A percentile compares a stretch with the other conserved stretches of the same genome.
Conservation (phyloP, 768 basidiomycete genomes). For the Calocybe gangraenosa region DNA sequence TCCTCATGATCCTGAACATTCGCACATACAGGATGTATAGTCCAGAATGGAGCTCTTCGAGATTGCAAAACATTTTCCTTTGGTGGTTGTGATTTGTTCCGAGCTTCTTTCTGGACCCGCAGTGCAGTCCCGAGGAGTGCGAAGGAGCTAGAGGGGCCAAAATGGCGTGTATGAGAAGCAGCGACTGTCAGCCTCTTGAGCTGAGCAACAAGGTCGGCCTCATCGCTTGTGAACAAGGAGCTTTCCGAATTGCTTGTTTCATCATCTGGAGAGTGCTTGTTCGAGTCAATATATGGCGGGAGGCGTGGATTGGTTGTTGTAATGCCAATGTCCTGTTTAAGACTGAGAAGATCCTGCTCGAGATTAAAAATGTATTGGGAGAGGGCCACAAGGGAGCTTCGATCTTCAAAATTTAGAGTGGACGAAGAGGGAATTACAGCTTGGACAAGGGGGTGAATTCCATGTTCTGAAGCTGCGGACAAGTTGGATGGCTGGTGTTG, state of each 20-base stretch:
- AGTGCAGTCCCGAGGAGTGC: conserved; percentile 17
- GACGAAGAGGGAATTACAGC: conserved; percentile 11
- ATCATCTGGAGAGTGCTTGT: not conserved
- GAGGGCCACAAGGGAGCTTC: conserved; percentile 9
- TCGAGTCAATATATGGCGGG: not conserved
- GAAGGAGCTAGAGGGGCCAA: conserved; percentile 16
- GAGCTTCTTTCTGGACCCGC: conserved; percentile 11
- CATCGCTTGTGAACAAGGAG: conserved; percentile 1
- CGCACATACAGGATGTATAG: conserved; percentile 13
- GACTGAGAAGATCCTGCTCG: conserved; percentile 14
- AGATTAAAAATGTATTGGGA: conserved; percentile 13
- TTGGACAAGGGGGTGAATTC: conserved; percentile 11
- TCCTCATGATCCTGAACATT: not conserved
- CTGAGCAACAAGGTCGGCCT: conserved; percentile 10
- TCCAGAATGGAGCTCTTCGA: conserved; percentile 16
- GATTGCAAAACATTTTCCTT: conserved; percentile 1
- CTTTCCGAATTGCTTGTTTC: not conserved
- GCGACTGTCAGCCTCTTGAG: conserved; percentile 14
- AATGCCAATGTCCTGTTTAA: conserved; percentile 3
- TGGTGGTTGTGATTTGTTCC: not conserved
- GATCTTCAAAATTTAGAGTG: conserved; percentile 7
- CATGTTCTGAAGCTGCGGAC: not conserved
- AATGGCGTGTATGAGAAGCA: conserved; percentile 12
- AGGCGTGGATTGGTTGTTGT: conserved; percentile 1
- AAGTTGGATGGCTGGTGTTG: not conserved